Evolutionary conservation across 495 filamentous ascomycete genomes (phyloP).

Genomic region (Ascodesmis nigricans): DNA sequence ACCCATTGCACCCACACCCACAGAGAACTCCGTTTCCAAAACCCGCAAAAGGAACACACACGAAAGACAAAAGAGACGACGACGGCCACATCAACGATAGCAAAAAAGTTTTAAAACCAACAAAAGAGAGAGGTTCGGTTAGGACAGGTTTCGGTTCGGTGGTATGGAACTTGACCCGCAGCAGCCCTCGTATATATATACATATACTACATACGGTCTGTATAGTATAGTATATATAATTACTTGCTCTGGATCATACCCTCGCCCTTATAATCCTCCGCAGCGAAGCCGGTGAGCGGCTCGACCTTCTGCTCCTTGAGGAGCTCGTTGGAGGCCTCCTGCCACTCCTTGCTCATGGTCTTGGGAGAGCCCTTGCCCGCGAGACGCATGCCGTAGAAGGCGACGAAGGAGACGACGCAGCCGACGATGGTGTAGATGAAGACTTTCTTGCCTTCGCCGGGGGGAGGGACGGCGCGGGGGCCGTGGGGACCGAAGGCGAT

Average conservation of each 20-base stretch:
- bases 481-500: slow-evolving; percentile 94
- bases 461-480: slow-evolving; percentile 56
- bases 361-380: slow-evolving; percentile 46
- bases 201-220: no score
- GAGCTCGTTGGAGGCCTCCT: slow-evolving; percentile 81
- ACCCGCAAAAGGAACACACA: no score
- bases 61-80: no score
- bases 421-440: slow-evolving; percentile 45
- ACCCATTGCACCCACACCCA: no score
- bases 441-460: slow-evolving; percentile 61
- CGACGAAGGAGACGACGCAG: slow-evolving; percentile 32
- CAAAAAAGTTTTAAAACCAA: no score
- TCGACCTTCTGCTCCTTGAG: slow-evolving; percentile 80
- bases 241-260: slow-evolving; percentile 46
- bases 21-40: no score
- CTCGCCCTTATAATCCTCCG: slow-evolving; percentile 56
- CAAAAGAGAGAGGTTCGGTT: no score
- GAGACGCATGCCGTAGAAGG: slow-evolving; percentile 43
- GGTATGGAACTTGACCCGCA: no score
- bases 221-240: no score
- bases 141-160: no score
- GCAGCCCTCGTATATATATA: no score
- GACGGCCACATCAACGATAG: no score
- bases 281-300: slow-evolving; percentile 69
- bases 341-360: slow-evolving; percentile 89